Base-by-base conservation (phyloP, 805 yeast species). In the Starmerella apicola region DNA sequence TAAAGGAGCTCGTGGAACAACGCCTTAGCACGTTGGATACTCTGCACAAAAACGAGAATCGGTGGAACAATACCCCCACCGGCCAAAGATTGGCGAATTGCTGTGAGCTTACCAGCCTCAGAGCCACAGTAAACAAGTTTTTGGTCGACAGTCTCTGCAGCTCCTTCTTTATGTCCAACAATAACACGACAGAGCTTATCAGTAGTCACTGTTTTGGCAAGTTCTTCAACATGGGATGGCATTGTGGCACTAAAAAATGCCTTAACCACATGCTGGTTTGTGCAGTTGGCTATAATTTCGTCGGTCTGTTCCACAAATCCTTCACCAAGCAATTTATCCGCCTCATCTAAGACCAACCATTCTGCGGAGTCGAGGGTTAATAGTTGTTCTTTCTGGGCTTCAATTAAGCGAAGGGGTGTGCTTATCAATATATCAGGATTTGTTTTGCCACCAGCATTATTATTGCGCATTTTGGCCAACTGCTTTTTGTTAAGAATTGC, bases 241-340 rank as follows among this genome's bases (percentile, higher is more conserved):
- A 91, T 79, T 0, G 99, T 91, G 7, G 99, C 99, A 8, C 95
- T 83, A 57, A 81, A 88, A 64, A 93, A 78, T 9, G 91, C 75
- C 60, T 78, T 83, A 38, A 77, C 70, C 24, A 81, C 55, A 39
- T 66, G 48, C 3, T 49, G 43, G 31, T 46, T 51, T 10, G 62
- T 52, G 55, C 82, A 74, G 23, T 70, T 64, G 4, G 78, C 66
- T 44, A 91, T 62, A 43, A 91, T 78, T 38, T 74, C 77, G 58
- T 91, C 99, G 0, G 95, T 81, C 64, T 91, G 98, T 50, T 78
- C 83, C 12, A 84, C 74, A 52, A 91, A 91, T 15, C 81, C 66
- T 78, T 47, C 76, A 72, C 91, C 96, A 51, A 91, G 82, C 43
- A 91, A 65, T 52, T 82, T 80, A 66, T 91, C 99, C 8, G 96